phyloP scores from a whole-genome alignment of 441 rosid species.

The Gossypium gossypioides region DNA sequence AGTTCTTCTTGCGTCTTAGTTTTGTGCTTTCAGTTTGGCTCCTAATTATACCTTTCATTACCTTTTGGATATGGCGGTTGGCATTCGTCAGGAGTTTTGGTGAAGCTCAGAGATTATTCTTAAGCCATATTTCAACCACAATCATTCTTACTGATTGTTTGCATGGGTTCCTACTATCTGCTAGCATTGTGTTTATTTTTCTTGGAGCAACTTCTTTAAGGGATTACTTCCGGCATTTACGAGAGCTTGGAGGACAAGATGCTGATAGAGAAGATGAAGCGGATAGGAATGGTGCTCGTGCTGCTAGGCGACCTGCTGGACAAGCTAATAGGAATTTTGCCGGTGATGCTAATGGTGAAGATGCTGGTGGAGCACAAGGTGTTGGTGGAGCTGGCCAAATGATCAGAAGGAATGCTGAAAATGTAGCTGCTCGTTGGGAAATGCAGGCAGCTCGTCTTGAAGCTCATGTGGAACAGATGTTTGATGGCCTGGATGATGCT shows the following conservation, averaged over 20 bases:
- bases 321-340: slow-evolving; percentile 71
- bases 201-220: slow-evolving; percentile 97
- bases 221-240: slow-evolving; percentile 91
- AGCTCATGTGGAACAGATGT: slow-evolving; percentile 97
- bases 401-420: slow-evolving; percentile 81
- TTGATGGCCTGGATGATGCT: slow-evolving; percentile 96
- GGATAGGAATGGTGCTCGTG: slow-evolving; percentile 78
- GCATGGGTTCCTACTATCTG: slow-evolving; percentile 97
- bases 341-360: slow-evolving; percentile 55
- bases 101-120: slow-evolving; percentile 87
- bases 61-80: slow-evolving; percentile 96
- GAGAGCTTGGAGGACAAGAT: slow-evolving; percentile 81
- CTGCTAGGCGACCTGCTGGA: slow-evolving; percentile 56
- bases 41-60: slow-evolving; percentile 86
- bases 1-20: slow-evolving; percentile 84
- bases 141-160: slow-evolving; percentile 89
- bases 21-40: slow-evolving; percentile 98
- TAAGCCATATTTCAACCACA: slow-evolving; percentile 84
- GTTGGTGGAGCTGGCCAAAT: slow-evolving; percentile 71
- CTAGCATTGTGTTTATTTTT: slow-evolving; percentile 93
- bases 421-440: slow-evolving; percentile 95
- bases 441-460: slow-evolving; percentile 98
- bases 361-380: slow-evolving; percentile 68
- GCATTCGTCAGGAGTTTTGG: slow-evolving; percentile 87
- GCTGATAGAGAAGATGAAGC: slow-evolving; percentile 91